These are phyloP conservation scores for Nymphaea thermarum DNA, from an alignment of 164 flowering plant species.

Conservation along the genomic window DNA sequence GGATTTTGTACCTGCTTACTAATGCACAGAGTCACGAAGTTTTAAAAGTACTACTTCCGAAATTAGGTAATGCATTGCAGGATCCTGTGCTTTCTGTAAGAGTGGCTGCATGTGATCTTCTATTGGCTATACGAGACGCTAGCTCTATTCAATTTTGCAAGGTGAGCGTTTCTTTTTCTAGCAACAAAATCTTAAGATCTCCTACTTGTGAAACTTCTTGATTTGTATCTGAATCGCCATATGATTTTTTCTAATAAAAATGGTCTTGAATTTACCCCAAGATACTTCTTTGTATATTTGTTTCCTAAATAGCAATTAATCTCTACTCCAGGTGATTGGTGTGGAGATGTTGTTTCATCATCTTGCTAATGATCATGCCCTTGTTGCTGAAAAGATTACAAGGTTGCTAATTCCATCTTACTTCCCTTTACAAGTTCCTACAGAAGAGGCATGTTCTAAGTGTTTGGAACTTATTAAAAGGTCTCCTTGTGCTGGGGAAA, in stretches of 20 bases:
- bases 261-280: too few species aligned
- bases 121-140: conserved; percentile 53
- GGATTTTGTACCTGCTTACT: conserved; percentile 72
- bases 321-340: conserved; percentile 53
- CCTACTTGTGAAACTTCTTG: too few species aligned
- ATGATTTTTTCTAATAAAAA: neutral
- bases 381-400: conserved; percentile 67
- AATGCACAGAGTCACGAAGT: conserved; percentile 93
- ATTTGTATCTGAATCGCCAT: too few species aligned
- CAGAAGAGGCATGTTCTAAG: conserved; percentile 72
- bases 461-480: conserved; percentile 71
- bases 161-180: conserved; percentile 27
- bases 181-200: neutral
- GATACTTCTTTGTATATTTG: neutral
- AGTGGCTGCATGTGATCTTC: conserved; percentile 58
- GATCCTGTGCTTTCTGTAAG: conserved; percentile 53
- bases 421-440: conserved; percentile 53
- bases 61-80: conserved; percentile 52
- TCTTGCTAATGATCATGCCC: conserved; percentile 70
- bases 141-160: conserved; percentile 69
- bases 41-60: conserved; percentile 85
- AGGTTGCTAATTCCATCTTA: conserved; percentile 81
- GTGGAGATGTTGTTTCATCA: conserved; percentile 43
- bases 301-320: neutral
- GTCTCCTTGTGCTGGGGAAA: conserved; percentile 78